Conservation (phyloP, 1,284 basidiomycete genomes). For the Cryptococcus jaspeensis region DNA sequence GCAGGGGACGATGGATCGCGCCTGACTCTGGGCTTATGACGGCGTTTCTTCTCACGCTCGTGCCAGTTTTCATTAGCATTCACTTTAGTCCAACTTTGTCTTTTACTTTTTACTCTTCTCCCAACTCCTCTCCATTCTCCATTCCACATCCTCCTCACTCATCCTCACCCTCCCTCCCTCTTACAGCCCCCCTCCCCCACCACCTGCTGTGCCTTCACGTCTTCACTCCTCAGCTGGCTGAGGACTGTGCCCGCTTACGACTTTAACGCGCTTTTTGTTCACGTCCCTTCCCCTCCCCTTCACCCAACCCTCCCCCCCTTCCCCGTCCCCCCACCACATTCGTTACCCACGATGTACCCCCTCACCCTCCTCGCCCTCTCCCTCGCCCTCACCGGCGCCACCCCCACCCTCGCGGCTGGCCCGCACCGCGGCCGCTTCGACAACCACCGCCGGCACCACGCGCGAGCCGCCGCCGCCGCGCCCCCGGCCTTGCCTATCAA, state of each 20-base stretch:
- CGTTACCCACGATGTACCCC: background rate
- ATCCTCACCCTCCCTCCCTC: background rate
- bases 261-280: background rate
- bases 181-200: background rate
- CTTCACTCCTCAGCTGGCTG: conserved; percentile 2
- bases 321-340: background rate
- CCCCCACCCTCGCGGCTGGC: conserved; percentile 9
- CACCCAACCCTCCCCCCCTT: background rate
- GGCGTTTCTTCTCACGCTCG: background rate
- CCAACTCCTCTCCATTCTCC: no score
- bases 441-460: conserved; percentile 16
- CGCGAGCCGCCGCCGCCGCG: conserved; percentile 8
- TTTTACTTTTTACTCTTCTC: background rate
- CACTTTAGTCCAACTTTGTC: background rate
- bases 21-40: background rate
- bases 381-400: conserved; percentile 1
- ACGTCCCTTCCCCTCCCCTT: background rate
- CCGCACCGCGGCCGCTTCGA: conserved; percentile 6
- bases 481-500: background rate
- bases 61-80: background rate
- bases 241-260: background rate
- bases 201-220: background rate
- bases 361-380: background rate
- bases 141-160: background rate
- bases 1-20: background rate